Percentiles rank a stretch among this genome's conserved stretches.
Conservation (phyloP, 1,139 yeast species). For the Kurtzmaniella quercitrusa region DNA sequence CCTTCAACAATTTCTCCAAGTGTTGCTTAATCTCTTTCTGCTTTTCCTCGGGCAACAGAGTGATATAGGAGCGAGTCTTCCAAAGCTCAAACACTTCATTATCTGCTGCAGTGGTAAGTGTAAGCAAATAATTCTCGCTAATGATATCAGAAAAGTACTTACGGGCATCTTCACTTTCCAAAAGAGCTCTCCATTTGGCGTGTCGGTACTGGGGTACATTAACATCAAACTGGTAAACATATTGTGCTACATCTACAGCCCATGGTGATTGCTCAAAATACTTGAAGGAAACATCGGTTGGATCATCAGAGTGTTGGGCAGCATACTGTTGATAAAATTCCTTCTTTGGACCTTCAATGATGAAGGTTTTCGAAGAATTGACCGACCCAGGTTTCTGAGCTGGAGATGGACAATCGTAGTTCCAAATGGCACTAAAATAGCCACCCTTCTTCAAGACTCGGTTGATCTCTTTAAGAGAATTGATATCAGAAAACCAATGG, state of each 20-base stretch:
- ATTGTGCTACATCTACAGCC: slow-evolving; percentile 22
- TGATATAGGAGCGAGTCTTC: slow-evolving; percentile 57
- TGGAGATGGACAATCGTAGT: slow-evolving; percentile 41
- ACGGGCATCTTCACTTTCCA: slow-evolving; percentile 22
- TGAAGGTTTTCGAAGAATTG: slow-evolving; percentile 3
- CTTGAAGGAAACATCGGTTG: slow-evolving; percentile 10
- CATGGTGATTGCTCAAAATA: slow-evolving; percentile 19
- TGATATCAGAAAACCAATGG: slow-evolving; percentile 61
- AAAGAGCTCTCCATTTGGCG: slow-evolving; percentile 43
- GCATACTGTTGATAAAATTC: slow-evolving; percentile 4
- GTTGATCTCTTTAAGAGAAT: slow-evolving; percentile 45
- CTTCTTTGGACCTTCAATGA: slow-evolving; percentile 4
- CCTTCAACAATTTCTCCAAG: slow-evolving; percentile 21
- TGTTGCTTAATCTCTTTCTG: slow-evolving; percentile 24
- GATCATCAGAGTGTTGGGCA: slow-evolving; percentile 1
- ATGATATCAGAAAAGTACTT: slow-evolving; percentile 22
- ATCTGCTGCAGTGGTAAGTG: slow-evolving; percentile 21
- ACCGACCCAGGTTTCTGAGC: slow-evolving; percentile 11
- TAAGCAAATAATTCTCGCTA: slow-evolving; percentile 29
- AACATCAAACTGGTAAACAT: slow-evolving; percentile 24
- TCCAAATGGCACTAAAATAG: slow-evolving; percentile 57
- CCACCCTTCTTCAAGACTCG: slow-evolving; percentile 50
- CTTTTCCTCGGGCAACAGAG: slow-evolving; percentile 38
- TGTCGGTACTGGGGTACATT: slow-evolving; percentile 59
- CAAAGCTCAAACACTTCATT: slow-evolving; percentile 47